Base-by-base conservation (phyloP, 768 basidiomycete genomes). In the Lactifluus volemus region DNA sequence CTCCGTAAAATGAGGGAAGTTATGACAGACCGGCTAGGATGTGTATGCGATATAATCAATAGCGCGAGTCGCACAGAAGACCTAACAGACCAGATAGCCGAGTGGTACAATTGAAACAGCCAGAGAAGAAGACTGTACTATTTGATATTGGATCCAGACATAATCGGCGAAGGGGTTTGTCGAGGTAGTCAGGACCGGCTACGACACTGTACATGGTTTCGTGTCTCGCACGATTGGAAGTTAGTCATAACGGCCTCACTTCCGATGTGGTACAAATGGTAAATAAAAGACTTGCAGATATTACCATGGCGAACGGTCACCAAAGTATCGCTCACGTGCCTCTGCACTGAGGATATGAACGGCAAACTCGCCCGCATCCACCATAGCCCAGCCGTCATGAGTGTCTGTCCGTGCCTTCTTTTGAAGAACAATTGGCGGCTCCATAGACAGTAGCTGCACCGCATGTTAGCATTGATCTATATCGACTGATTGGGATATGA, bases 341-440 rank as follows among this genome's bases (percentile, higher is more conserved):
- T 80, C 77, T 59, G 73, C 79, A 73, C 85, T 87, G 60, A 92
- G 66, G 50, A 93, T 76, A 69, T 93, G 90, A 21, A 92, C 83
- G 0, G 84, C 90, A 76, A 90, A 88, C 49, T 83, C 78, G 34
- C 89, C 89, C 7, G 82, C 87, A 69, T 93, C 90, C 50, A 93
- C 74, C 84, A 92, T 83, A 3, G 85, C 86, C 91, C 90, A 93
- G 29, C 87, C 88, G 55, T 85, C 84, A 64, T 81, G 78, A 60
- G 78, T 77, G 32, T 79, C 75, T 38, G 80, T 79, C 68, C 83
- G 84, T 34, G 80, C 75, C 60, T 88, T 89, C 19, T 82, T 80
- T 3, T 86, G 82, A 12, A 91, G 74, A 14, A 76, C 69, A 34
- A 89, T 67, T 10, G 84, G 83, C 1, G 88, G 86, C 12, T 80